phyloP scores from a whole-genome alignment of 306 rosid species.

The Alnus glutinosa region DNA sequence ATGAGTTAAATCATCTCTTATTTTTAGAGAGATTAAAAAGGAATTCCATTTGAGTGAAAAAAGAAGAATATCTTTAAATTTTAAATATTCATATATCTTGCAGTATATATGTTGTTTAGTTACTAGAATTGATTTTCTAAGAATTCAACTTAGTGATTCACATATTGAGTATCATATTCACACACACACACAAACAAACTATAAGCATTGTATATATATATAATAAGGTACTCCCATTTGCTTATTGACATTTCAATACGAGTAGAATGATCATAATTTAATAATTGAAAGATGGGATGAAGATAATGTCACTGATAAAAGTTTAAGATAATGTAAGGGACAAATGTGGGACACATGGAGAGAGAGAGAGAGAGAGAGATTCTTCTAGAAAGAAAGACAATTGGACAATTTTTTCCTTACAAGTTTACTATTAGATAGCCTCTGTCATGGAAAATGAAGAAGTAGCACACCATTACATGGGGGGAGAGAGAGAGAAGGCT shows the following conservation, averaged over 20 bases:
- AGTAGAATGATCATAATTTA: conserved; percentile 46
- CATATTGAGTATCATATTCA: not conserved
- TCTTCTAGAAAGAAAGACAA: conserved; percentile 16
- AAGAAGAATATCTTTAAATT: too few relatives aligned
- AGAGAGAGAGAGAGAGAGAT: conserved; percentile 36
- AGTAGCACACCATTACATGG: not conserved
- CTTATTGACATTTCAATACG: conserved; percentile 29
- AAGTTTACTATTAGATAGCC: conserved; percentile 10
- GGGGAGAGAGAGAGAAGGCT: not conserved
- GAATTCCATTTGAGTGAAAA: too few relatives aligned
- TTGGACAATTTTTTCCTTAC: conserved; percentile 1
- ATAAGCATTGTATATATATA: too few relatives aligned
- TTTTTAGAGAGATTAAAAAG: too few relatives aligned
- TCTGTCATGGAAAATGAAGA: not conserved
- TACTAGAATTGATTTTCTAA: too few relatives aligned
- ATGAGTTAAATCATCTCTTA: too few relatives aligned
- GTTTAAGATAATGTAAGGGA: conserved; percentile 60
- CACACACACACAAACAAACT: not conserved
- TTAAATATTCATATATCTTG: too few relatives aligned
- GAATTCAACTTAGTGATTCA: too few relatives aligned
- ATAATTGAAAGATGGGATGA: conserved; percentile 47
- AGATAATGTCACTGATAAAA: conserved; percentile 49
- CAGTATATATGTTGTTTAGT: too few relatives aligned
- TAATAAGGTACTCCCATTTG: conserved; percentile 21
- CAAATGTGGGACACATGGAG: conserved; percentile 47